Evolutionary conservation across 129 eudicot genomes (phyloP), one percentile per base, ranked within the genome.

Genomic region (Kitagawia praeruptora): DNA sequence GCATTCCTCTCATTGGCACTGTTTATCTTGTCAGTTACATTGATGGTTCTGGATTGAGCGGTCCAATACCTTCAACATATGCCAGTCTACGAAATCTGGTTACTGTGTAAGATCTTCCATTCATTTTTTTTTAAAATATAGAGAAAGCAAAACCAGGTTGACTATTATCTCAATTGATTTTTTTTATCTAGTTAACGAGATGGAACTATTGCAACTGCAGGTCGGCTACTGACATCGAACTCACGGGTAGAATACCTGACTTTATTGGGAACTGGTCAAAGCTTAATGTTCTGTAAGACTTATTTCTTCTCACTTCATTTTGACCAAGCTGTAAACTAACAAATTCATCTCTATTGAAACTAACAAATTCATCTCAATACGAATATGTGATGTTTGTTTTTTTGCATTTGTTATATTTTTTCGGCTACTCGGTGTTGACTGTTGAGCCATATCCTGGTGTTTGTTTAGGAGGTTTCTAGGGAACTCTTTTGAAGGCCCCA

Each of bases 41-140:
- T n/a, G 89, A 83, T 81, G 88, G 98, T 81, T 74, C 89, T 73
- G 98, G 97, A 85, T 83, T 94, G 61, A 84, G 89, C 66, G 97
- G 97, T 71, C 71, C 80, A 42, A 88, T 94, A 82, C 98, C 98
- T 74, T 38, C 89, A 49, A 70, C 93, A 45, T 89, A 88, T 83
- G 96, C 97, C 45, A 80, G 69, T 76, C 88, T 94, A 74, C 81
- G 9, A 37, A 90, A 53, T 84, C 79, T 94, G 81, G 23, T 25
- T 1, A 88, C 74, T n/a, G 77, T 91, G 98, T 94, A 87, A 85
- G 91, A 84, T 53, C 75, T 44, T 71, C 49, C 53, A 12, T 5
- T 8, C 77, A 38, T 58, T 40, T 2, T 42, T 71, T 15, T 13
- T n/a, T n/a, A n/a, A n/a, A 12, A 7, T 63, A 37, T 28, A 63